phyloP scores from a whole-genome alignment of 176 grass and related monocot genomes.

The Avena atlantica region DNA sequence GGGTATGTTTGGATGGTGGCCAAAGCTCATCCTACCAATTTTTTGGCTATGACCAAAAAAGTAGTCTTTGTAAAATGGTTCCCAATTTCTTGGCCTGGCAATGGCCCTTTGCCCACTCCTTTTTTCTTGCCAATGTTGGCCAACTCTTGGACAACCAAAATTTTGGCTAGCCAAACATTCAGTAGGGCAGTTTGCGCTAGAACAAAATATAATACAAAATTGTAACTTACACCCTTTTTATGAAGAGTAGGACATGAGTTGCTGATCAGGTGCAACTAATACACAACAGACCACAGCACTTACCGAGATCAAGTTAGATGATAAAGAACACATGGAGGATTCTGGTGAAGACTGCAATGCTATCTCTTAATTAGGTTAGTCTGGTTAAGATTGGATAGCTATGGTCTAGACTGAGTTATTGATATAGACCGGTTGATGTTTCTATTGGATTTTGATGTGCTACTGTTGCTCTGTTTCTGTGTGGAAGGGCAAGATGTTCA shows the following conservation, averaged over 20 bases:
- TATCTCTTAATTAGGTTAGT: too few species aligned
- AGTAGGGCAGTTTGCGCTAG: not conserved
- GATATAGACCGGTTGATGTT: not conserved
- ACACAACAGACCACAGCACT: not conserved
- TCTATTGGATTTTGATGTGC: not conserved
- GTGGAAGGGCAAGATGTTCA: not conserved
- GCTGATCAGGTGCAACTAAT: not conserved
- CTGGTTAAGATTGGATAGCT: not conserved
- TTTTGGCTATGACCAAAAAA: too few species aligned
- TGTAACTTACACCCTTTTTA: too few species aligned
- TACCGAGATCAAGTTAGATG: not conserved
- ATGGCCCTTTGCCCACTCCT: not conserved
- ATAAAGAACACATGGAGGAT: not conserved
- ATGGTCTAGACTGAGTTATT: not conserved
- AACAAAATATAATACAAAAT: not conserved
- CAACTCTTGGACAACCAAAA: not conserved
- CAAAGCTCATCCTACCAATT: not conserved
- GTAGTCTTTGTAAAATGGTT: too few species aligned
- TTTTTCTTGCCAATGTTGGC: not conserved
- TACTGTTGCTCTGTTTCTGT: not conserved
- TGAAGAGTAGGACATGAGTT: not conserved
- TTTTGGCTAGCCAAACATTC: not conserved
- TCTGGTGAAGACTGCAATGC: not conserved
- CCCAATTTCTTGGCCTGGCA: not conserved
- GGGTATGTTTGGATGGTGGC: conserved; percentile 8